Conservation (phyloP, 2,329 filamentous ascomycete genomes). For the Beauveria bassiana region DNA sequence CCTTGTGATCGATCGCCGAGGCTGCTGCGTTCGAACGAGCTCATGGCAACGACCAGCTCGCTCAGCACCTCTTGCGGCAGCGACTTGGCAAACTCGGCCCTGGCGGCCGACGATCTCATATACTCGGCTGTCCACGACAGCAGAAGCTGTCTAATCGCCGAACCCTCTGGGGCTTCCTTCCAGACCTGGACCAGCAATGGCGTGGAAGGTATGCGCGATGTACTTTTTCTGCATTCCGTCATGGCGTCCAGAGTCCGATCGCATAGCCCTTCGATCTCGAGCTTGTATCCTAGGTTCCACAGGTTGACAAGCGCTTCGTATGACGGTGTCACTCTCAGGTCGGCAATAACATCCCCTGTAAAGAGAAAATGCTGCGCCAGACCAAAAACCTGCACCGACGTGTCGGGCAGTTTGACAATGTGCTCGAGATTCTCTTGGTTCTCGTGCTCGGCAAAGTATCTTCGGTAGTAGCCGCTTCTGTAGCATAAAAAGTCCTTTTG, state of each 20-base stretch:
- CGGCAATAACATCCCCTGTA: slow-evolving; percentile 39
- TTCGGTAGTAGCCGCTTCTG: slow-evolving; percentile 40
- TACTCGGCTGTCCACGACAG: slow-evolving; percentile 57
- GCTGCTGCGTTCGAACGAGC: slow-evolving; percentile 38
- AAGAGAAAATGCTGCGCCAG: slow-evolving; percentile 48
- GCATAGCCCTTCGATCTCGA: slow-evolving; percentile 48
- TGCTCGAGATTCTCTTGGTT: slow-evolving; percentile 37
- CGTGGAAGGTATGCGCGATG: slow-evolving; percentile 48
- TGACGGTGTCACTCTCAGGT: slow-evolving; percentile 34
- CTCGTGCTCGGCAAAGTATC: slow-evolving; percentile 32
- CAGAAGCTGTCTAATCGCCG: slow-evolving; percentile 49
- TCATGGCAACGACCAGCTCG: slow-evolving; percentile 56
- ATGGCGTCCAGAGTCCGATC: slow-evolving; percentile 50
- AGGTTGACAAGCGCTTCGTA: slow-evolving; percentile 48
- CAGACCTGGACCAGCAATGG: slow-evolving; percentile 53
- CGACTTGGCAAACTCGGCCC: slow-evolving; percentile 51
- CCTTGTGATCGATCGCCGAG: slow-evolving; percentile 21
- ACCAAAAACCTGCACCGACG: slow-evolving; percentile 44
- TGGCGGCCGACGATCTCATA: slow-evolving; percentile 48
- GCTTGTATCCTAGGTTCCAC: slow-evolving; percentile 48
- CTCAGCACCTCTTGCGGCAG: slow-evolving; percentile 55
- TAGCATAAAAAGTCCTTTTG: slow-evolving; percentile 51
- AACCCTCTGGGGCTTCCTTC: slow-evolving; percentile 54
- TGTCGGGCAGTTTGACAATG: slow-evolving; percentile 41
- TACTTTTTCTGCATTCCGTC: slow-evolving; percentile 45